Conservation (phyloP, 495 filamentous ascomycete species). For the Aeminium ludgeri region DNA sequence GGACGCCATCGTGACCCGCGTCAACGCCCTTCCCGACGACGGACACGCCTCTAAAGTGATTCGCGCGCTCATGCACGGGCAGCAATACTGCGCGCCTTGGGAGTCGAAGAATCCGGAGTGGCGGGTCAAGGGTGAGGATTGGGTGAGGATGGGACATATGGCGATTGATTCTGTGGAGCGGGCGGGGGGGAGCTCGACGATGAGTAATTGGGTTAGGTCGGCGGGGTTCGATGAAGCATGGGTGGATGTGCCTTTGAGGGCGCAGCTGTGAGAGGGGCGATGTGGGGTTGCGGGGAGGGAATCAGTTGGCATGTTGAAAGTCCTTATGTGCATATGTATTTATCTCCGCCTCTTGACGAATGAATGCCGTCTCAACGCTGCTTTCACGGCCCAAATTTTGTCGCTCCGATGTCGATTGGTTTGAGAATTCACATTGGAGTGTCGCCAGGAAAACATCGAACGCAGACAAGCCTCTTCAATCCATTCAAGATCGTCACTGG, state of each 20-base stretch:
- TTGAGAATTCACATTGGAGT: no score
- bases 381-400: no score
- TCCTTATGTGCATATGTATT: no score
- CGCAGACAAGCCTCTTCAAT: no score
- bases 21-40: conserved; percentile 46
- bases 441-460: no score
- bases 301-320: no score
- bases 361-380: no score
- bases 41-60: conserved; percentile 62
- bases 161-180: conserved; percentile 37
- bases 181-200: conserved; percentile 6
- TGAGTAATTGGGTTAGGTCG: conserved; percentile 36
- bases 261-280: conserved; percentile 13
- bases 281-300: no score
- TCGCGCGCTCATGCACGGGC: conserved; percentile 44
- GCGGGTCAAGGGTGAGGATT: conserved; percentile 47
- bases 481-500: no score
- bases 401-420: no score
- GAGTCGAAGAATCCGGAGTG: conserved; percentile 33
- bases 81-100: conserved; percentile 31
- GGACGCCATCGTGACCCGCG: conserved; percentile 39
- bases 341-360: no score
- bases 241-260: conserved; percentile 23
- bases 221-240: conserved; percentile 43
- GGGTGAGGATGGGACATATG: conserved; percentile 53